These are phyloP conservation scores for Discostella stelligeroides DNA, from an alignment of 108 stramenopile genomes.

Conservation along the genomic window DNA sequence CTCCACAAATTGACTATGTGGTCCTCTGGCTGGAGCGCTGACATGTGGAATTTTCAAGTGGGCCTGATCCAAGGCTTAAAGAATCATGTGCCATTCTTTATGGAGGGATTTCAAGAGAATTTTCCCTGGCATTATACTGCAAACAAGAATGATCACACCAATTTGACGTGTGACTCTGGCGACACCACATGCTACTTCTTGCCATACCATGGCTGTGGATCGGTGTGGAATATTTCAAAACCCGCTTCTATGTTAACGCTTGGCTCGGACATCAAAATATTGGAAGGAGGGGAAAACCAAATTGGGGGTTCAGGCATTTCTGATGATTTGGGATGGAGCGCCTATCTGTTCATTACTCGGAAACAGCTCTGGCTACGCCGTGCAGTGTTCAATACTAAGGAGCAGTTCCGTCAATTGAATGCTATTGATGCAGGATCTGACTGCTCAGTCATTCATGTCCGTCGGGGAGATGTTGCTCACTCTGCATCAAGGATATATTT, in stretches of 20 bases:
- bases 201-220: slow-evolving; percentile 36
- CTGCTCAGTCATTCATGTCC: slow-evolving; percentile 45
- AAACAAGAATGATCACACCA: slow-evolving; percentile 25
- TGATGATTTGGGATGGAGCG: slow-evolving; percentile 9
- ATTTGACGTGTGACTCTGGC: slow-evolving; percentile 15
- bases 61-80: slow-evolving; percentile 3
- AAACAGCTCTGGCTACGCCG: slow-evolving; percentile 27
- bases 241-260: background rate
- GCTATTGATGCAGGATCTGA: slow-evolving; percentile 17
- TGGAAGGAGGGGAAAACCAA: slow-evolving; percentile 5
- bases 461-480: slow-evolving; percentile 32
- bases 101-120: background rate
- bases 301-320: background rate
- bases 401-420: slow-evolving; percentile 9
- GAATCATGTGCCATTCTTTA: slow-evolving; percentile 6
- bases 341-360: slow-evolving; percentile 33
- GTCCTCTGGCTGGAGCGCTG: slow-evolving; percentile 33
- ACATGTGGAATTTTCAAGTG: slow-evolving; percentile 21
- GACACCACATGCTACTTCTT: slow-evolving; percentile 45
- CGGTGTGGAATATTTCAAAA: slow-evolving; percentile 5
- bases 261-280: background rate
- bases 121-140: slow-evolving; percentile 38
- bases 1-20: slow-evolving; percentile 25
- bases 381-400: slow-evolving; percentile 33
- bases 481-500: slow-evolving; percentile 11